These are phyloP conservation scores for Sarocladium strictum DNA, from an alignment of 2,329 filamentous ascomycete genomes.

Conservation along the genomic window DNA sequence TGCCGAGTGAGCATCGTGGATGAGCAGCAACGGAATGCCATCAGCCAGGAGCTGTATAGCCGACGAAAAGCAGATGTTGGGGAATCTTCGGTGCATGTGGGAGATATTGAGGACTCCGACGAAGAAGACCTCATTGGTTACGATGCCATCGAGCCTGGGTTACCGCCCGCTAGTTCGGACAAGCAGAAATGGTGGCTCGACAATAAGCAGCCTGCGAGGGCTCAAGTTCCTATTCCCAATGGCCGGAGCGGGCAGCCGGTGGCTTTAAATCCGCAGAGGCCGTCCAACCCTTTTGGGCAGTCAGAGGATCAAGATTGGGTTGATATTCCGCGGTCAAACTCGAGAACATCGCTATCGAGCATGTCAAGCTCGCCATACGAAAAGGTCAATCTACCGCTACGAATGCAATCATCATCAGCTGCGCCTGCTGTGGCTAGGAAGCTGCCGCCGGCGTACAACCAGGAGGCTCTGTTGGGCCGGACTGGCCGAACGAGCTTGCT, in stretches of 20 bases:
- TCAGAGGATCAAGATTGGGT: constrained; percentile 83
- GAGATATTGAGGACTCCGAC: constrained; percentile 50
- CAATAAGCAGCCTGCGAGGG: constrained; percentile 68
- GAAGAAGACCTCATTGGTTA: constrained; percentile 80
- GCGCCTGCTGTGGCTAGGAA: constrained; percentile 35
- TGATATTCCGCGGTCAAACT: constrained; percentile 48
- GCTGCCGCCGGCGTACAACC: constrained; percentile 45
- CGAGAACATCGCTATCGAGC: constrained; percentile 48
- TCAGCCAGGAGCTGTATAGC: constrained; percentile 71
- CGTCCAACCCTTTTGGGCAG: constrained; percentile 74
- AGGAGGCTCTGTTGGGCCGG: constrained; percentile 39
- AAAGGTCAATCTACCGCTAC: constrained; percentile 45
- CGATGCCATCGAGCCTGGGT: constrained; percentile 74
- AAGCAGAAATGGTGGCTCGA: constrained; percentile 67
- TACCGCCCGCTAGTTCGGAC: constrained; percentile 62
- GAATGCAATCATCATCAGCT: constrained; percentile 37
- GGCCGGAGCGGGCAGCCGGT: constrained; percentile 44
- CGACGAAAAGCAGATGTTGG: constrained; percentile 62
- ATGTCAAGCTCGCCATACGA: constrained; percentile 56
- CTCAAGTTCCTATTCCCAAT: constrained; percentile 60
- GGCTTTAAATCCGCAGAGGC: constrained; percentile 65
- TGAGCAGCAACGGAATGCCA: constrained; percentile 62
- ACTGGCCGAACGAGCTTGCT: constrained; percentile 35
- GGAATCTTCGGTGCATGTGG: constrained; percentile 51
- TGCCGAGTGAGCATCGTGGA: constrained; percentile 78